Conservation (phyloP, 2,329 filamentous ascomycete species). For the Phoma sp. region DNA sequence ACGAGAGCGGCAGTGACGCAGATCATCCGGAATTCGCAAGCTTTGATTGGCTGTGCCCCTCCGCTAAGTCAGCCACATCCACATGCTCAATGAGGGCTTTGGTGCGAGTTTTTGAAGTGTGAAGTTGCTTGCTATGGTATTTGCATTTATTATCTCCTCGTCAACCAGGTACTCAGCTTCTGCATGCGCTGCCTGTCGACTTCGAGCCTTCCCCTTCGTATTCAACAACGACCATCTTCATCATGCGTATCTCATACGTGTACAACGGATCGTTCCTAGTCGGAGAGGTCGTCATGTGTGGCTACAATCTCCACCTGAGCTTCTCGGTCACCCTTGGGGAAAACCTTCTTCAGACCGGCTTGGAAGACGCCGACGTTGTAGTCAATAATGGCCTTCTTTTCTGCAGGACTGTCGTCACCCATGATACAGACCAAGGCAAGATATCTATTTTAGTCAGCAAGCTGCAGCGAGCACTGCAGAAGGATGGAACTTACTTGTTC, state of each 20-base stretch:
- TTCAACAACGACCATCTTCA: not conserved
- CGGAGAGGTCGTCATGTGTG: slow-evolving; percentile 20
- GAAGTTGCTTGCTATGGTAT: not conserved
- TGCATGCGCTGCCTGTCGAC: no score
- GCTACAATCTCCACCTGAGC: slow-evolving; percentile 32
- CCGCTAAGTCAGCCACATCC: slow-evolving; percentile 8
- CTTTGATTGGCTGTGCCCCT: slow-evolving; percentile 3
- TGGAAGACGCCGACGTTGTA: slow-evolving; percentile 87
- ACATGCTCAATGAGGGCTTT: slow-evolving; percentile 9
- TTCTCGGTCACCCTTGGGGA: slow-evolving; percentile 56
- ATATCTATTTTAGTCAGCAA: slow-evolving; percentile 58
- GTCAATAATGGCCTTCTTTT: slow-evolving; percentile 83
- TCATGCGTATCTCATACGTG: not conserved
- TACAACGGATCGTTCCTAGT: slow-evolving; percentile 7
- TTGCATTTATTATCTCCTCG: not conserved
- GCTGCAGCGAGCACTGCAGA: no score
- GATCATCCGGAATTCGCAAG: slow-evolving; percentile 7
- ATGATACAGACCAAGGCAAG: slow-evolving; percentile 84
- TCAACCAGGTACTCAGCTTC: not conserved
- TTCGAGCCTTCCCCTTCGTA: no score
- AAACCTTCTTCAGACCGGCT: slow-evolving; percentile 78
- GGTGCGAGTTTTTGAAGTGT: not conserved
- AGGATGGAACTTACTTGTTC: slow-evolving; percentile 61
- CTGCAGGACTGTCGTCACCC: slow-evolving; percentile 79
- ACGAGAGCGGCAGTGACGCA: slow-evolving; percentile 13